phyloP scores from a whole-genome alignment of 148 eudicot species.

The Oxyria digyna region DNA sequence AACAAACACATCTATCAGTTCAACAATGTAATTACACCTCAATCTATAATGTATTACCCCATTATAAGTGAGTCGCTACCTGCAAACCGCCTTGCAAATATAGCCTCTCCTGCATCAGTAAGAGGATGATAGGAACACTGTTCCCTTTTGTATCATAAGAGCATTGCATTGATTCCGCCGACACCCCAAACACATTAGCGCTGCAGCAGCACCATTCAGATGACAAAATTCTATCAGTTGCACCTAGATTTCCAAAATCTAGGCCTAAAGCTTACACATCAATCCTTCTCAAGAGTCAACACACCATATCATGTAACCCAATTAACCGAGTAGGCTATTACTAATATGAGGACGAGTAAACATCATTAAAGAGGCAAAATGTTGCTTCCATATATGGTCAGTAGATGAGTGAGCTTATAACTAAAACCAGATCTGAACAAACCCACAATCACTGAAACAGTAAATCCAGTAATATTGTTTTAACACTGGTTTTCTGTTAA shows the following conservation, averaged over 20 bases:
- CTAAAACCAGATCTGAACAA: not conserved
- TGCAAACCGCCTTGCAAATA: constrained; percentile 64
- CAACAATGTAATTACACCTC: no score
- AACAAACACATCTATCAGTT: not conserved
- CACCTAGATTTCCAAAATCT: no score
- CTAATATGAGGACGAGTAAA: not conserved
- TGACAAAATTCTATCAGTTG: not conserved
- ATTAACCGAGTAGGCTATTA: no score
- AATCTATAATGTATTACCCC: no score
- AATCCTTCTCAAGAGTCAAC: no score
- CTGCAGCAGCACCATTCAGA: constrained; percentile 21
- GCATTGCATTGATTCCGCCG: constrained; percentile 92
- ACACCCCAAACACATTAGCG: constrained; percentile 79
- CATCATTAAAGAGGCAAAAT: not conserved
- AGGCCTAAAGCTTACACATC: no score
- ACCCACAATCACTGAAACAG: not conserved
- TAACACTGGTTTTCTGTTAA: no score
- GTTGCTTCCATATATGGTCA: not conserved
- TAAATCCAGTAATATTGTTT: not conserved
- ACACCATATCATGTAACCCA: no score
- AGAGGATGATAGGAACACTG: constrained; percentile 75
- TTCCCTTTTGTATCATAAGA: constrained; percentile 73
- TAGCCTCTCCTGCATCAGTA: constrained; percentile 70
- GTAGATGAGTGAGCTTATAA: not conserved
- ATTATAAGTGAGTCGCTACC: constrained; percentile 21